These are phyloP conservation scores for Ceratocystis papillata DNA, from an alignment of 2,329 filamentous ascomycete genomes.

Conservation along the genomic window DNA sequence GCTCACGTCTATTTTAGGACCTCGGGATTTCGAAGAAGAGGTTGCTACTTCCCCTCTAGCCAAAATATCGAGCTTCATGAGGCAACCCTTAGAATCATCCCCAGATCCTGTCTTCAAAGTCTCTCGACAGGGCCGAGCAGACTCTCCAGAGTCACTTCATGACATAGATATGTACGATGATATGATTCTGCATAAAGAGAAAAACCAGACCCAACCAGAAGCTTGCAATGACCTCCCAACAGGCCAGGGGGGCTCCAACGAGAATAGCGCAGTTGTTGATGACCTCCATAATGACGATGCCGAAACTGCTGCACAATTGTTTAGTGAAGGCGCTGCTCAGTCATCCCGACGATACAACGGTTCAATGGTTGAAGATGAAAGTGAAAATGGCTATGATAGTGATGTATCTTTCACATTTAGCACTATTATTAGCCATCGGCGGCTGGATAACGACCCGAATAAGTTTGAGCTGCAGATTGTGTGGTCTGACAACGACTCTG, in stretches of 20 bases:
- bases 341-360: not conserved
- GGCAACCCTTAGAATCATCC: not conserved
- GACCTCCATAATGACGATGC: not conserved
- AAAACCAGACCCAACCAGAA: not conserved
- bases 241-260: not conserved
- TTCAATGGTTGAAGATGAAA: not conserved
- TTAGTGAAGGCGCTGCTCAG: not conserved
- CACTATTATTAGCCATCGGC: conserved; percentile 13
- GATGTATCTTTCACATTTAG: not conserved
- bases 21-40: not conserved
- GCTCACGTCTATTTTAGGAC: not conserved
- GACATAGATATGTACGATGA: not conserved
- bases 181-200: not conserved
- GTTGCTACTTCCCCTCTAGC: not conserved
- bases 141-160: not conserved
- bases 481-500: conserved; percentile 6
- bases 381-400: not conserved
- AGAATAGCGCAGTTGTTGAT: not conserved
- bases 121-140: not conserved
- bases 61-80: not conserved
- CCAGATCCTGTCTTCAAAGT: not conserved
- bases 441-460: conserved; percentile 15
- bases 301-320: not conserved
- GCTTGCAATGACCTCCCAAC: not conserved
- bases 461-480: conserved; percentile 20